Base-by-base conservation (phyloP, 495 filamentous ascomycete species). In the Bacidia gigantensis region DNA sequence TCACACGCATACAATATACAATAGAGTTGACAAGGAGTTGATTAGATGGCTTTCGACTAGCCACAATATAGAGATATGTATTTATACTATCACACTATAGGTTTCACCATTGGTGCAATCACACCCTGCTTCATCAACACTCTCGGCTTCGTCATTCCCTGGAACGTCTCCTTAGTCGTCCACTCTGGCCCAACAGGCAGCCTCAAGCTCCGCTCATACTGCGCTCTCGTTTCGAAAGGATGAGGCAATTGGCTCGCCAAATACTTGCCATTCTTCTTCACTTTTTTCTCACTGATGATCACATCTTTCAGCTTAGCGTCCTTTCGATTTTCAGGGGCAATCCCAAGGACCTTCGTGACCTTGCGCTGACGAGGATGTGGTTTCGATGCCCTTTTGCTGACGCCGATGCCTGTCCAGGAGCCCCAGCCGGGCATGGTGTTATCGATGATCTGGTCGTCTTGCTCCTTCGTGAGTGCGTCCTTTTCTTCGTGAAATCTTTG, bases 401-500 rank as follows among this genome's bases (percentile, higher is more conserved):
- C 68, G 3, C 90, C 92, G 25, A 82, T 79, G 46, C 92, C 92
- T 10, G 81, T 74, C 92, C 92, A 89, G 66, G 68, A 79, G 55
- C 92, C 92, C 92, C 92, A 98, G 49, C 92, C 92, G 1, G 87
- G 87, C 1, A 98, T 73, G 0, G 86, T 87, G 49, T 84, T 83
- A 64, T 93, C 87, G 20, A 89, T 67, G 25, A 87, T 72, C 65
- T 95, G 79, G 53, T 95, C 87, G 57, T 83, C 90, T 63, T 97
- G 88, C 3, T 87, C 86, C 35, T 78, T 76, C 32, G 80, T 72
- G 9, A 75, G 72, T 52, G 82, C 79, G 18, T 73, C 71, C 64
- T 98, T 96, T 57, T 96, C 92, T 24, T 75, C 71, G 53, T 78
- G 75, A 63, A 98, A 96, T 46, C 87, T 82, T 20, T 12, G n/a